These are phyloP conservation scores for Penicillium corylophilum DNA, from an alignment of 2,329 filamentous ascomycete species.

Conservation along the genomic window DNA sequence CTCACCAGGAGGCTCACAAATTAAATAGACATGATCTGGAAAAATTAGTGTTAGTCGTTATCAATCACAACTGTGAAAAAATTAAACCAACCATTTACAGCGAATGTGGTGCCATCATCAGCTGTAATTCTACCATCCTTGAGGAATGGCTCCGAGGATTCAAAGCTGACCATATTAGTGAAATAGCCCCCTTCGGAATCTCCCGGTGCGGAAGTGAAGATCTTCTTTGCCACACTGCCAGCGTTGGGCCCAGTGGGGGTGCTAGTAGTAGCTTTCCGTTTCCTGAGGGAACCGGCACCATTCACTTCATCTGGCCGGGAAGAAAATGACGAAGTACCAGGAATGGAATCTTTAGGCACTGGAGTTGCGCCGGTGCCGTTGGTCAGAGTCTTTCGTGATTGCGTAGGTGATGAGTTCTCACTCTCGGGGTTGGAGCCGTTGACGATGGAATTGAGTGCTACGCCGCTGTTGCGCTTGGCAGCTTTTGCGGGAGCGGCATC, in stretches of 20 bases:
- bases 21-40: conserved; percentile 83
- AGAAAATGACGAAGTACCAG: conserved; percentile 60
- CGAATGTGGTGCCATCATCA: conserved; percentile 83
- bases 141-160: conserved; percentile 65
- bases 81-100: conserved; percentile 73
- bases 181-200: conserved; percentile 46
- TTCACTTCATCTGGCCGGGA: conserved; percentile 47
- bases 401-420: conserved; percentile 41
- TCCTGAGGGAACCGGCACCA: conserved; percentile 62
- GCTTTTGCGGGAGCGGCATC: conserved; percentile 51
- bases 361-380: conserved; percentile 34
- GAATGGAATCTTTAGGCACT: conserved; percentile 49
- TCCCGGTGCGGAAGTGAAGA: conserved; percentile 38
- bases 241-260: conserved; percentile 33
- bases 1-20: conserved; percentile 95
- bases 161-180: conserved; percentile 88
- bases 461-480: conserved; percentile 32
- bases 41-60: not conserved
- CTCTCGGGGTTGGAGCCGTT: conserved; percentile 37
- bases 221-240: conserved; percentile 34
- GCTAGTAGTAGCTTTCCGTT: conserved; percentile 72
- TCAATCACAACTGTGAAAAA: not conserved
- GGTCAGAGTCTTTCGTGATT: conserved; percentile 41
- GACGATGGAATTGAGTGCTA: conserved; percentile 23
- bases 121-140: conserved; percentile 77